Percentiles rank a stretch among this genome's conserved stretches.
Conservation (phyloP, 139 green algal species). For the Marvania coccoides region DNA sequence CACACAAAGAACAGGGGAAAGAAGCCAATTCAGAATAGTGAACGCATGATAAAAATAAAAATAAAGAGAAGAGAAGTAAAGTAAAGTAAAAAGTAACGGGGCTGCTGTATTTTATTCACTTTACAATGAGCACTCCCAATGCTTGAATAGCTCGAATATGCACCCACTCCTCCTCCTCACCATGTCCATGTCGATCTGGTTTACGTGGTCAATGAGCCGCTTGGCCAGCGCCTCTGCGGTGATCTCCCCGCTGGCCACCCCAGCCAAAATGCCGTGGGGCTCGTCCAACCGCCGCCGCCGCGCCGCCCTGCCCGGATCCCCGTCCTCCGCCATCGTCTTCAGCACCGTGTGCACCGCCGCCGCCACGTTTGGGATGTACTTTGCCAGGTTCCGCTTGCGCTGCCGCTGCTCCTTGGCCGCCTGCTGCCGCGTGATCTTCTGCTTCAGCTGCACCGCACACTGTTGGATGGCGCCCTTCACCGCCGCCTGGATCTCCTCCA, state of each 20-base stretch:
- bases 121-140: too few relatives aligned
- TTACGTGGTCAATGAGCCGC: constrained; percentile 78
- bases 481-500: constrained; percentile 83
- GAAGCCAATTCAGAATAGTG: not conserved
- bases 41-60: not conserved
- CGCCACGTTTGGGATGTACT: constrained; percentile 87
- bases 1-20: not conserved
- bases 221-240: constrained; percentile 45
- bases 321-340: constrained; percentile 28
- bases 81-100: not conserved
- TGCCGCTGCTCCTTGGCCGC: constrained; percentile 73
- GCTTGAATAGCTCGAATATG: not conserved
- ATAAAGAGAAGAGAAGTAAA: not conserved
- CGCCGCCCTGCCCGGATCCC: not conserved
- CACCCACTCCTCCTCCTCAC: constrained; percentile 25
- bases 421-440: constrained; percentile 72
- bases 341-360: constrained; percentile 45
- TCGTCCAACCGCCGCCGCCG: constrained; percentile 48
- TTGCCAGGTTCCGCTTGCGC: constrained; percentile 81
- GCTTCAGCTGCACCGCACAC: constrained; percentile 68
- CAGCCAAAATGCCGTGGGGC: constrained; percentile 35
- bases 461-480: constrained; percentile 76
- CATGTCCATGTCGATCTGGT: constrained; percentile 85
- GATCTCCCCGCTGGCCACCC: constrained; percentile 42
- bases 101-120: too few relatives aligned